Evolutionary conservation across 179 eudicot species (phyloP).

Genomic region (Dionaea muscipula): DNA sequence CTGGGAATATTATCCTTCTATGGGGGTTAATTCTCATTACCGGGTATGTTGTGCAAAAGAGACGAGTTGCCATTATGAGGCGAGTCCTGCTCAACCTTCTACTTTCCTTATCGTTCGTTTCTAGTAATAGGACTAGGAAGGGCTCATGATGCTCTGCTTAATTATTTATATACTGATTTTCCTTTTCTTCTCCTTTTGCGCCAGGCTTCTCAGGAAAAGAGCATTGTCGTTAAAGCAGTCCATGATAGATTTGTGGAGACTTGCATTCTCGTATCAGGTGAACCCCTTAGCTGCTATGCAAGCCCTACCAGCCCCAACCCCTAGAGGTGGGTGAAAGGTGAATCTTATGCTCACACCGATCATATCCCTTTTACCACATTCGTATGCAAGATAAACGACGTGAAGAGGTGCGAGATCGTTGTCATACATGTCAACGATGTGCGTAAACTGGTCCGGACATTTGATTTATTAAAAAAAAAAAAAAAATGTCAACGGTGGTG

Average conservation of each 20-base stretch:
- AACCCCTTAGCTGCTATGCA: conserved; percentile 94
- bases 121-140: too few species aligned
- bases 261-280: conserved; percentile 94
- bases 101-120: too few species aligned
- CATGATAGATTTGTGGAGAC: conserved; percentile 68
- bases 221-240: conserved; percentile 46
- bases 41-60: conserved; percentile 45
- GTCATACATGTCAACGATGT: too few species aligned
- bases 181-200: neutral
- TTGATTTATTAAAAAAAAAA: too few species aligned
- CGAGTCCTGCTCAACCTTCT: conserved; percentile 11
- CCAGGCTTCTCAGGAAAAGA: conserved; percentile 37
- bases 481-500: too few species aligned
- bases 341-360: neutral
- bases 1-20: conserved; percentile 43
- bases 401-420: too few species aligned
- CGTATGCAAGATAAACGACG: too few species aligned
- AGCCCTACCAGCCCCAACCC: conserved; percentile 43
- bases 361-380: too few species aligned
- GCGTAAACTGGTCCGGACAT: too few species aligned
- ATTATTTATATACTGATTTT: too few species aligned
- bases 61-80: conserved; percentile 49
- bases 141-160: too few species aligned
- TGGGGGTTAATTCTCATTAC: conserved; percentile 42
- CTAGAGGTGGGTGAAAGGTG: conserved; percentile 28